Conservation (phyloP, 768 basidiomycete genomes). For the Amanita pallidorosea region DNA sequence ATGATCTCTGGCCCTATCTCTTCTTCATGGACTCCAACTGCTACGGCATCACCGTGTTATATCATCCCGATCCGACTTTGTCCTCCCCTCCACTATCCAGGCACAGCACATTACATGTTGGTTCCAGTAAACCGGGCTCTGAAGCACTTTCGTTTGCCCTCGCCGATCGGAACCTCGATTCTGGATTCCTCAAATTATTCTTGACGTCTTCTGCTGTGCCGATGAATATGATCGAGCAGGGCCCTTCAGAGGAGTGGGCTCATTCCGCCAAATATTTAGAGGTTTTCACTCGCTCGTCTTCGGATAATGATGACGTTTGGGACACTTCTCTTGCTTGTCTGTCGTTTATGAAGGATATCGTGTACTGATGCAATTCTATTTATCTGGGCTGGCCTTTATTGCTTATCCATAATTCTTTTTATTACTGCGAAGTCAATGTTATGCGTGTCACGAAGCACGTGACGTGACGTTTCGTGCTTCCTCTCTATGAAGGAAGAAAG, state of each 20-base stretch:
- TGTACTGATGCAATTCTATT: neutral
- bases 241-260: slow-evolving; percentile 11
- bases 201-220: slow-evolving; percentile 40
- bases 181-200: slow-evolving; percentile 48
- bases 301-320: slow-evolving; percentile 16
- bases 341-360: slow-evolving; percentile 12
- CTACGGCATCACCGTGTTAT: slow-evolving; percentile 43
- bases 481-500: neutral
- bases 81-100: slow-evolving; percentile 32
- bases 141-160: slow-evolving; percentile 37
- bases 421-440: neutral
- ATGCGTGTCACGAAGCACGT: neutral
- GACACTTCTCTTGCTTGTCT: slow-evolving; percentile 19
- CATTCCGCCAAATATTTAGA: slow-evolving; percentile 5
- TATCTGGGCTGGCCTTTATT: slow-evolving; percentile 1
- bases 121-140: slow-evolving; percentile 30
- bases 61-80: slow-evolving; percentile 32
- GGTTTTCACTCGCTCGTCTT: slow-evolving; percentile 3
- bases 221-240: slow-evolving; percentile 39
- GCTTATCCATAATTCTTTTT: neutral
- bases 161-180: slow-evolving; percentile 25
- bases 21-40: slow-evolving; percentile 49
- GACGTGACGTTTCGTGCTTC: neutral
- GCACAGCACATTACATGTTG: slow-evolving; percentile 27
- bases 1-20: slow-evolving; percentile 53